Evolutionary conservation across 2,329 filamentous ascomycete genomes (phyloP), one percentile per base, ranked within the genome.

Genomic region (Calonectria naviculata): DNA sequence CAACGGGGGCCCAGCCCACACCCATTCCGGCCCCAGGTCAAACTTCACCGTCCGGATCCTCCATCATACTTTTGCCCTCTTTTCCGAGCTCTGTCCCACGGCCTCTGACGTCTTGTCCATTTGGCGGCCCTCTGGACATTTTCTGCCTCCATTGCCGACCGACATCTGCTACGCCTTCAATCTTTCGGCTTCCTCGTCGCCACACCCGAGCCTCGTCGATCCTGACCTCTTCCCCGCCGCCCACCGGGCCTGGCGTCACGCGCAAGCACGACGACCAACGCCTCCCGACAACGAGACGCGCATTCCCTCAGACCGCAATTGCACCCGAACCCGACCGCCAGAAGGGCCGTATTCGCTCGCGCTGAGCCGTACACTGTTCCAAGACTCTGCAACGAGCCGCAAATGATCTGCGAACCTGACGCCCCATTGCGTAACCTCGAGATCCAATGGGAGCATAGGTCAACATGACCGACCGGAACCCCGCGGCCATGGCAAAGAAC

Each of bases 401-500:
- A 80, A 76, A 80, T 80, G 77, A 80, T 73, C 76, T 78, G 71
- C 77, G 77, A 78, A 71, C 71, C 76, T 71, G 74, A 75, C 75
- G 74, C 73, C 72, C 71, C 75, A 74, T 75, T 81, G 79, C 78
- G 79, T 81, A 81, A 81, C 79, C 74, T 73, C 66, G 73, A 78
- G 78, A 77, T 72, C 80, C 79, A 80, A 81, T 81, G 79, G 77
- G 78, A 81, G 74, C 75, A 76, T 78, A 79, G 73, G 71, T 73
- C 75, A 78, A 71, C 78, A 81, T 82, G 79, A 81, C 75, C 71
- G 80, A 81, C 75, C 80, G 78, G 75, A 80, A 80, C 73, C 75
- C 78, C 75, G 76, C 77, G 70, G 76, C 79, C 71, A 80, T 80
- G 76, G 79, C 76, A 72, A 80, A 80, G 76, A 81, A 76, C 73